A percentile compares a stretch with the other conserved stretches of the same genome.
phyloP scores from a whole-genome alignment of 2,329 filamentous ascomycete species.

The Paradendryphiella salina region DNA sequence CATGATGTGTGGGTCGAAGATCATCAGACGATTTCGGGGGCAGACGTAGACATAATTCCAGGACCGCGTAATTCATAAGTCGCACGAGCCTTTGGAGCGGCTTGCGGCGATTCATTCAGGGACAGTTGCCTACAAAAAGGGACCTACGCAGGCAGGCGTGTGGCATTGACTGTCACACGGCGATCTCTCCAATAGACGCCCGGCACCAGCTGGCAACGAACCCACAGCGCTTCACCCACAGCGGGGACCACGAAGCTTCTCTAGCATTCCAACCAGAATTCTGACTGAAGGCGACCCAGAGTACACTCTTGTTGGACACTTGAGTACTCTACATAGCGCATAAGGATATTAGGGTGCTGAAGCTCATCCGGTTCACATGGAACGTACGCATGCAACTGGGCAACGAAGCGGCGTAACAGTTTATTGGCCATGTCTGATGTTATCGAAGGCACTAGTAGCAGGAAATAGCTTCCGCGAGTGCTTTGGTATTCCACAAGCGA shows the following conservation, averaged over 20 bases:
- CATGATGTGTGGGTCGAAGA: constrained; percentile 16
- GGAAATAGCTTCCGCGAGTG: constrained; percentile 22
- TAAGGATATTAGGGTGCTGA: constrained; percentile 31
- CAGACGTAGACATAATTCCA: constrained; percentile 10
- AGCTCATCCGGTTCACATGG: constrained; percentile 24
- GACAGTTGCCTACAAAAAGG: constrained; percentile 12
- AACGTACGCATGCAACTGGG: constrained; percentile 27
- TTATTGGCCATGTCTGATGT: constrained; percentile 32
- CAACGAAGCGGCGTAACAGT: constrained; percentile 31
- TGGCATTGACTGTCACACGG: constrained; percentile 40
- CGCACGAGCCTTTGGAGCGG: constrained; percentile 7
- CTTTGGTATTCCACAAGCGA: constrained; percentile 19
- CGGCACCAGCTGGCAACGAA: constrained; percentile 38
- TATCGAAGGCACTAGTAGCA: constrained; percentile 32
- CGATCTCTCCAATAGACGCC: constrained; percentile 42
- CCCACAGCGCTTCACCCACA: constrained; percentile 36
- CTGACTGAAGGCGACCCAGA: constrained; percentile 19
- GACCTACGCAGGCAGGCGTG: constrained; percentile 24
- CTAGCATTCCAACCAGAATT: constrained; percentile 25
- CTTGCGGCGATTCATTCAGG: constrained; percentile 12
- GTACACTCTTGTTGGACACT: constrained; percentile 10
- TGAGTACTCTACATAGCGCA: constrained; percentile 23
- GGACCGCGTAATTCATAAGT: constrained; percentile 11
- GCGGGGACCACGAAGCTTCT: constrained; percentile 17
- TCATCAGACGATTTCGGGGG: constrained; percentile 12